Evolutionary conservation across 208 protist genomes (phyloP).

Genomic region (Leishmania major): DNA sequence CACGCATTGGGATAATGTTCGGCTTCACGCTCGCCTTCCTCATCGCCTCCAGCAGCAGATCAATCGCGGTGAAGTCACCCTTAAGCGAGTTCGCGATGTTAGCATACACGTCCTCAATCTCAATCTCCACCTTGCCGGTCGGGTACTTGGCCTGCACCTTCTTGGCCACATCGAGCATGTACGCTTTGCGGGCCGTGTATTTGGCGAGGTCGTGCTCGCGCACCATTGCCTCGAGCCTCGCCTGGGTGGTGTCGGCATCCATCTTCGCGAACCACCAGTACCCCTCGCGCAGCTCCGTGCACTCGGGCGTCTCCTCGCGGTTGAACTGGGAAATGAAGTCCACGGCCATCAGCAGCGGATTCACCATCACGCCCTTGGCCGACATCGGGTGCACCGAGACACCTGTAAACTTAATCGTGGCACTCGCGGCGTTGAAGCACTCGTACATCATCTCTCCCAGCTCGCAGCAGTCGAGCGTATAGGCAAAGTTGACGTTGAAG

Average conservation of each 20-base stretch:
- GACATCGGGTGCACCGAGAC: slow-evolving; percentile 89
- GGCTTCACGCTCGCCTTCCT: slow-evolving; percentile 56
- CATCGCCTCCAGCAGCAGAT: slow-evolving; percentile 75
- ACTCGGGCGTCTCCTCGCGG: slow-evolving; percentile 76
- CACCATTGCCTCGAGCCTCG: slow-evolving; percentile 62
- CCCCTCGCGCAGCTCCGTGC: slow-evolving; percentile 77
- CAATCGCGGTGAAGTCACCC: slow-evolving; percentile 61
- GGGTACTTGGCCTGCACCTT: slow-evolving; percentile 61
- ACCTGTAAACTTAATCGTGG: slow-evolving; percentile 60
- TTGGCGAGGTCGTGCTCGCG: slow-evolving; percentile 66
- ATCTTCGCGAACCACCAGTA: slow-evolving; percentile 84
- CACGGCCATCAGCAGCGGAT: slow-evolving; percentile 81
- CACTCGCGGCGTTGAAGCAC: slow-evolving; percentile 84
- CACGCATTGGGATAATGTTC: slow-evolving; percentile 84
- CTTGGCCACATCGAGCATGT: slow-evolving; percentile 53
- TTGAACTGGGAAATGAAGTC: slow-evolving; percentile 76
- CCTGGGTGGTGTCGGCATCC: slow-evolving; percentile 52
- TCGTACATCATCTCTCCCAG: slow-evolving; percentile 86
- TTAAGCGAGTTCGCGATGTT: slow-evolving; percentile 76
- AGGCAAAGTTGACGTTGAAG: slow-evolving; percentile 87
- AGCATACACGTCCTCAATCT: slow-evolving; percentile 70
- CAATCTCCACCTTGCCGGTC: slow-evolving; percentile 61
- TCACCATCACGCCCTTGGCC: slow-evolving; percentile 86
- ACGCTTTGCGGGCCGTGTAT: slow-evolving; percentile 57
- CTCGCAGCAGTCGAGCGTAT: slow-evolving; percentile 87